Evolutionary conservation across 495 filamentous ascomycete genomes (phyloP), one percentile per base, ranked within the genome.

Genomic region (Podospora pseudocomata): DNA sequence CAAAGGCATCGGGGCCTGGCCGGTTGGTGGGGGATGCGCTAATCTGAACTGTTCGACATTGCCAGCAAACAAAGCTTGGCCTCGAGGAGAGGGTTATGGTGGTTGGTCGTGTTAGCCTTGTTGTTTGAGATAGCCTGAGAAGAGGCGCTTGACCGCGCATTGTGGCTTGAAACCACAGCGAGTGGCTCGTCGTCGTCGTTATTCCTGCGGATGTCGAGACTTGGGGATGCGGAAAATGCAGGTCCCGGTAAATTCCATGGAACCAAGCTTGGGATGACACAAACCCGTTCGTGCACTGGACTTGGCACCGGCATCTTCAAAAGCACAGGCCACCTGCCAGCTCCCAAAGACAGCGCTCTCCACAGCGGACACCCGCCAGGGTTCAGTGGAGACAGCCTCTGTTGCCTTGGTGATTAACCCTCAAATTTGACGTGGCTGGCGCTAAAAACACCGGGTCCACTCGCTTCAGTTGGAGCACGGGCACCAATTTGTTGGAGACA

Each of bases 41-140:
- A 76, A 87, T 83, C 61, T 86, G 85, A 64, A 87, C 83, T 56
- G 80, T 75, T 69, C 84, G 73, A 76, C 82, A 84, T 77, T 83
- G 82, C 49, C 73, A 71, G 72, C 82, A 84, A 9, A 83, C 73
- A 64, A 79, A 80, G 60, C 58, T 59, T 19, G 67, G 70, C 28
- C 60, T 65, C 16, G 65, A 39, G 56, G 65, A 27, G 9, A 62
- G 44, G 7, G 28, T 19, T 23, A 65, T 34, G 9, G 39, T 13
- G 9, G 39, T 49, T 18, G 39, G 7, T 49, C 15, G 7, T 5
- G 39, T 11, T 5, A 67, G n/a, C 54, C 71, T 65, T 44, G 72
- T 57, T 4, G 66, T 60, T 9, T 71, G 70, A 49, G 75, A 63
- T 60, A 71, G 59, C 63, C 71, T 67, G 26, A 67, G 58, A 63